Percentiles rank a stretch among this genome's conserved stretches.
phyloP scores from a whole-genome alignment of 371 early-diverging fungal genomes.

The Coelomomyces lativittatus region DNA sequence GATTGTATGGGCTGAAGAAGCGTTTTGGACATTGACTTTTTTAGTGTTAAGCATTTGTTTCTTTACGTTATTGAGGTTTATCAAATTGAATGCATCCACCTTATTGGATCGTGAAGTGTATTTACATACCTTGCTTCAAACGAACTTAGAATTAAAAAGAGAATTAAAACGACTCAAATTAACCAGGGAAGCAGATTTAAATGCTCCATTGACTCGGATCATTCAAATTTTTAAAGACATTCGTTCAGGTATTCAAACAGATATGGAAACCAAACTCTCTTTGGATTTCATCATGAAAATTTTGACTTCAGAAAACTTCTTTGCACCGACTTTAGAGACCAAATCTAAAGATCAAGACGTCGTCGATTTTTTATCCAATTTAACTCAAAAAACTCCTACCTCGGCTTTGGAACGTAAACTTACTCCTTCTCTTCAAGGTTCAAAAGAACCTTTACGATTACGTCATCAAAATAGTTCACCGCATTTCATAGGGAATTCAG shows the following conservation, averaged over 20 bases:
- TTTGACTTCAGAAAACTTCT: constrained; percentile 16
- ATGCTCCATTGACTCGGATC: constrained; percentile 16
- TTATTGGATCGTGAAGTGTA: constrained; percentile 16
- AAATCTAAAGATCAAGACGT: constrained; percentile 18
- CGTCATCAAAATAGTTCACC: too few species aligned
- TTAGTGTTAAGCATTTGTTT: constrained; percentile 4
- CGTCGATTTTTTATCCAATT: constrained; percentile 12
- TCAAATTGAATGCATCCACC: constrained; percentile 11
- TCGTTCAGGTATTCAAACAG: constrained; percentile 5
- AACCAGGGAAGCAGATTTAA: constrained; percentile 13
- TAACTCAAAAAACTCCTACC: constrained; percentile 13
- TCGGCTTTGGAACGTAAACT: too few species aligned
- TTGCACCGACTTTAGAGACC: constrained; percentile 10
- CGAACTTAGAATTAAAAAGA: constrained; percentile 17
- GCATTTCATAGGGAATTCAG: too few species aligned
- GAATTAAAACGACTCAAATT: constrained; percentile 10
- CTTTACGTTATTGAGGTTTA: constrained; percentile 12
- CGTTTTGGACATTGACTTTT: constrained; percentile 7
- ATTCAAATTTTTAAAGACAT: constrained; percentile 14
- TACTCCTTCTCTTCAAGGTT: too few species aligned
- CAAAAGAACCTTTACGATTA: too few species aligned
- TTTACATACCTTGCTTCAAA: constrained; percentile 8
- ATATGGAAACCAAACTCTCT: constrained; percentile 3
- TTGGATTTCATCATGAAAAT: constrained; percentile 12
- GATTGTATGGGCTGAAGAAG: constrained; percentile 6